Evolutionary conservation across 1,139 yeast genomes (phyloP), one percentile per base, ranked within the genome.

Genomic region (Nakaseomyces nivariensis): DNA sequence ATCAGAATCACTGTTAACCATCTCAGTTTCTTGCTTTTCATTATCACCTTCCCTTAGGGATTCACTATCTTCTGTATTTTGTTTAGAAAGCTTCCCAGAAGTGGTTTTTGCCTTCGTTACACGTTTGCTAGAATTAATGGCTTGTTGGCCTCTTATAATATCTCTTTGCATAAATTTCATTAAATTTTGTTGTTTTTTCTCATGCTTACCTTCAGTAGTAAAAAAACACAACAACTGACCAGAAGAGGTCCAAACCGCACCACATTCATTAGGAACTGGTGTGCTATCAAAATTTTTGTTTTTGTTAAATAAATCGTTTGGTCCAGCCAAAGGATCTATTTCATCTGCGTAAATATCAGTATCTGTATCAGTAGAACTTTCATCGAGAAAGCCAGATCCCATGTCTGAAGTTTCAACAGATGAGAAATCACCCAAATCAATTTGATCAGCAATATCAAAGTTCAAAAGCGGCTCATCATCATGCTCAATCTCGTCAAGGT

Each of bases 201-300:
- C 69, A n/a, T 51, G 46, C 33, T 68, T 71, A 13, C 63, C 63
- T 50, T 78, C 78, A 0, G 84, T 81, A n/a, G 82, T 77, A 67
- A 87, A 88, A 60, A 90, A 89, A 61, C 96, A 86, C 1, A 89
- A 83, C 49, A 89, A 71, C 54, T 79, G 79, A 0, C 97, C 97
- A 2, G 79, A 76, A 13, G 79, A 76, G 0, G 94, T 75, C 96
- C 97, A 89, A 0, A 79, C 72, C 0, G 95, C 96, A 8, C 97
- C 96, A 70, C 96, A 89, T 3, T 92, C 95, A 62, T 86, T 88
- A 0, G 97, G 96, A 3, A 89, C 75, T 0, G 97, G 97, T 0
- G 96, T 87, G 37, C 89, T 82, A 60, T 88, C 96, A 59, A 81
- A 78, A 13, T 68, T 59, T n/a, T 58, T 42, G 38, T 59, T 58